Percentiles rank a stretch among this genome's conserved stretches.
These are phyloP conservation scores for Capsicum rhomboideum DNA, from an alignment of 257 asterid species.

Conservation along the genomic window DNA sequence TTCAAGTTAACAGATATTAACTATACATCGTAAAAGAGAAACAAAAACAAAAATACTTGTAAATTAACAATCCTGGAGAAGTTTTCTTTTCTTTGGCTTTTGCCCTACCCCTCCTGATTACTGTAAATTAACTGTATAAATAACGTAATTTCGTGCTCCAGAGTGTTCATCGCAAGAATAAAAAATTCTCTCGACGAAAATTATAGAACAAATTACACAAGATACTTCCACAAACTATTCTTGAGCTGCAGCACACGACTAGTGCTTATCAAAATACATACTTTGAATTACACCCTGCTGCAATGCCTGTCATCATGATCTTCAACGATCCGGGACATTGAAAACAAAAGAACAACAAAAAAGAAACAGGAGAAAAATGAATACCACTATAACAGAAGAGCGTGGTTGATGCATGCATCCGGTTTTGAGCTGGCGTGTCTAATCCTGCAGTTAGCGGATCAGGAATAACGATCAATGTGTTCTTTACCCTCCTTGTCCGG, in stretches of 20 bases:
- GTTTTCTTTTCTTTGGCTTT: background rate
- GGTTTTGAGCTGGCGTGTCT: background rate
- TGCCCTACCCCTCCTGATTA: background rate
- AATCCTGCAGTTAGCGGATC: constrained; percentile 4
- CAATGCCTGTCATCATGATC: constrained; percentile 20
- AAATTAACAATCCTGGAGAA: background rate
- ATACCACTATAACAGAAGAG: constrained; percentile 22
- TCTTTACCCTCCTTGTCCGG: constrained; percentile 30
- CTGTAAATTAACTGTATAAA: background rate
- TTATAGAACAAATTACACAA: constrained; percentile 22
- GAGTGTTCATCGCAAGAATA: background rate
- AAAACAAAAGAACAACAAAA: constrained; percentile 5
- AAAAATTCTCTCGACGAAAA: constrained; percentile 6
- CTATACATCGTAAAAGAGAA: background rate
- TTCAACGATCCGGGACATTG: constrained; percentile 23
- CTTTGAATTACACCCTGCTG: constrained; percentile 41
- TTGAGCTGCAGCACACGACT: constrained; percentile 22
- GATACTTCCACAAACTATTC: constrained; percentile 34
- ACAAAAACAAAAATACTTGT: background rate
- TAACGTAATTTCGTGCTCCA: background rate
- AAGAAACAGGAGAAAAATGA: constrained; percentile 20
- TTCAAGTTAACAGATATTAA: background rate
- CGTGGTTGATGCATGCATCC: constrained; percentile 14
- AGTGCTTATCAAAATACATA: constrained; percentile 21
- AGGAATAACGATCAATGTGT: background rate